Evolutionary conservation across 1,139 yeast genomes (phyloP).

Genomic region (Kurtzmaniella quercitrusa): DNA sequence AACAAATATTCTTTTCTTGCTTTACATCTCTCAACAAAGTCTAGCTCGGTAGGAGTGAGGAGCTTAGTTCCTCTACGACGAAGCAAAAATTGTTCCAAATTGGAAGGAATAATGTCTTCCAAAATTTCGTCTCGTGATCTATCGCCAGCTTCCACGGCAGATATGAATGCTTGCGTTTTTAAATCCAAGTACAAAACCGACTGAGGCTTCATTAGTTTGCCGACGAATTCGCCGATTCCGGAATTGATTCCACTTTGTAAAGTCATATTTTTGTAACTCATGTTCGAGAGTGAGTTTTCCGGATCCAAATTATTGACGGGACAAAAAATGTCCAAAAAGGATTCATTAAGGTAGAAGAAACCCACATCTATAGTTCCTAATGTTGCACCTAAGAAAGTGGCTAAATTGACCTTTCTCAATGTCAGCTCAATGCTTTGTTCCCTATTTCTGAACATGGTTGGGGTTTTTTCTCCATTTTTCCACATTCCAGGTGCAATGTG

Average conservation of each 20-base stretch:
- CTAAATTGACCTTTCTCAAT: slow-evolving; percentile 76
- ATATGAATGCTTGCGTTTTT: slow-evolving; percentile 91
- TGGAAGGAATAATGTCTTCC: slow-evolving; percentile 71
- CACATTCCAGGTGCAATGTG: slow-evolving; percentile 64
- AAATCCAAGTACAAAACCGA: slow-evolving; percentile 77
- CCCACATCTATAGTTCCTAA: slow-evolving; percentile 84
- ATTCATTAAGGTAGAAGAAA: slow-evolving; percentile 77
- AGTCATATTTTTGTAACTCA: slow-evolving; percentile 31
- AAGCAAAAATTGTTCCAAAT: slow-evolving; percentile 55
- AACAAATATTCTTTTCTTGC: slow-evolving; percentile 62
- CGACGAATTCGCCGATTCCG: slow-evolving; percentile 38
- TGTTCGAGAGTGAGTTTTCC: slow-evolving; percentile 36
- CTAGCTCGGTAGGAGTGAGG: slow-evolving; percentile 66
- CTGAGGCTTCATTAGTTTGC: slow-evolving; percentile 72
- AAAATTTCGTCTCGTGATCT: slow-evolving; percentile 64
- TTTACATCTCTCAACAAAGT: slow-evolving; percentile 66
- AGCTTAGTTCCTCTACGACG: slow-evolving; percentile 37
- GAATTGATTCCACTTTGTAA: slow-evolving; percentile 36
- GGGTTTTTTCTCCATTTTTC: slow-evolving; percentile 60
- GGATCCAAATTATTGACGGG: slow-evolving; percentile 52
- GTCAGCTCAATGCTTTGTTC: slow-evolving; percentile 68
- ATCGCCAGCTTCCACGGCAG: slow-evolving; percentile 77
- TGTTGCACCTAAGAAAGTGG: slow-evolving; percentile 82
- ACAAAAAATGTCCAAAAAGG: slow-evolving; percentile 80
- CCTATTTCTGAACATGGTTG: slow-evolving; percentile 51